Base-by-base conservation (phyloP, 352 stramenopile species). In the Peronospora destructor region DNA sequence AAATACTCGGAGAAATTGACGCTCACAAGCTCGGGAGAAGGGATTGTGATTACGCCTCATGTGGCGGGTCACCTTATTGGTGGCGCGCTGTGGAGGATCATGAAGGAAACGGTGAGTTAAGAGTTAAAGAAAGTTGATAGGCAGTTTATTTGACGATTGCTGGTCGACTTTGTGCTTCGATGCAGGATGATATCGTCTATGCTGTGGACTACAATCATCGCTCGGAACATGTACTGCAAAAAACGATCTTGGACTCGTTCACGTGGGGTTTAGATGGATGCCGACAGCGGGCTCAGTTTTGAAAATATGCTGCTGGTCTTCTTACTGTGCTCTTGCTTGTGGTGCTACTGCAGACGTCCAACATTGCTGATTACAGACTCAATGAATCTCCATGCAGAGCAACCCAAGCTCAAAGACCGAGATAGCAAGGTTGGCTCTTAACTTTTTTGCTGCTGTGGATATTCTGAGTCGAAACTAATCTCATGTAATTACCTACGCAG, bases 1-100 rank as follows among this genome's bases (percentile, higher is more conserved):
- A 98, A 98, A 61, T 97, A 97, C 73, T 96, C 89, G 29, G 87
- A 98, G 63, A 95, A 93, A 48, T 73, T 90, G 48, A 94, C 74
- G 32, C 77, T 95, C 40, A 86, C 80, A 39, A 87, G 85, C 59
- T 84, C 76, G 11, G 78, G 80, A 9, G 73, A 94, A 37, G 81
- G 85, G 21, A 88, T 98, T 30, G 72, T 94, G 14, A 94, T 98
- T 51, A 97, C 90, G 34, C 88, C 95, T 11, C 92, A 98, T 53
- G 76, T 95, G 8, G 90, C 92, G 4, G 95, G 92, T 11, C 91
- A 98, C 60, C 71, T 97, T 28, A 96, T 98, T 35, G 95, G 95
- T 7, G 95, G 91, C 4, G 92, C 90, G 32, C 95, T 97, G 52
- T 98, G 87, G 76, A 78, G 89, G 55, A 87, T 98, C 19, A 68